These are phyloP conservation scores for Dryas octopetala DNA, from an alignment of 306 rosid genomes.

Conservation along the genomic window DNA sequence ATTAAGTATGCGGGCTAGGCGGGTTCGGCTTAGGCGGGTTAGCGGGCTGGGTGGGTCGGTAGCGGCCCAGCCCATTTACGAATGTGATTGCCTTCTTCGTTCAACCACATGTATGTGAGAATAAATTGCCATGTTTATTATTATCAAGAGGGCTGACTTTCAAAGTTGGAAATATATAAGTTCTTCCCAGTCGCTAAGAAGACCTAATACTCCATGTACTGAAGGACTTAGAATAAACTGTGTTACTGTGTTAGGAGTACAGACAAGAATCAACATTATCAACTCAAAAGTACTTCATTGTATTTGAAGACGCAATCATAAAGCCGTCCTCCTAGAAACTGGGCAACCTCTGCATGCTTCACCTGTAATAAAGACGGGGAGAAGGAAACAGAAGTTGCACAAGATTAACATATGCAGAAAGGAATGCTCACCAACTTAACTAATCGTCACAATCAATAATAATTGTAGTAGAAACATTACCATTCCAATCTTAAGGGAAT, in stretches of 20 bases:
- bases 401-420: not conserved
- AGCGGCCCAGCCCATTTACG: too few relatives aligned
- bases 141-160: not conserved
- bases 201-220: slow-evolving; percentile 11
- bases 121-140: slow-evolving; percentile 10
- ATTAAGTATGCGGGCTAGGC: too few relatives aligned
- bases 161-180: slow-evolving; percentile 13
- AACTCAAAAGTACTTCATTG: slow-evolving; percentile 56
- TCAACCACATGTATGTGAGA: not conserved
- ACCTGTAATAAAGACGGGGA: slow-evolving; percentile 50
- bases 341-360: slow-evolving; percentile 89
- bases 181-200: slow-evolving; percentile 13
- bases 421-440: slow-evolving; percentile 16
- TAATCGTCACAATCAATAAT: not conserved
- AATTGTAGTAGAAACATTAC: slow-evolving; percentile 36
- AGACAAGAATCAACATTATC: slow-evolving; percentile 26
- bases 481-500: slow-evolving; percentile 95
- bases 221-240: slow-evolving; percentile 12
- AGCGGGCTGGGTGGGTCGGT: too few relatives aligned
- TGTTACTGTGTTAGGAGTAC: slow-evolving; percentile 25
- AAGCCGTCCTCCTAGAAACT: slow-evolving; percentile 89
- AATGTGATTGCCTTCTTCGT: too few relatives aligned
- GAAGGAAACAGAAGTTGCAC: slow-evolving; percentile 8
- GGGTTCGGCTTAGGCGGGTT: too few relatives aligned
- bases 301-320: slow-evolving; percentile 93